Percentiles rank a stretch among this genome's conserved stretches.
Evolutionary conservation across 768 basidiomycete species (phyloP).

Genomic region (Boletellus ananas): DNA sequence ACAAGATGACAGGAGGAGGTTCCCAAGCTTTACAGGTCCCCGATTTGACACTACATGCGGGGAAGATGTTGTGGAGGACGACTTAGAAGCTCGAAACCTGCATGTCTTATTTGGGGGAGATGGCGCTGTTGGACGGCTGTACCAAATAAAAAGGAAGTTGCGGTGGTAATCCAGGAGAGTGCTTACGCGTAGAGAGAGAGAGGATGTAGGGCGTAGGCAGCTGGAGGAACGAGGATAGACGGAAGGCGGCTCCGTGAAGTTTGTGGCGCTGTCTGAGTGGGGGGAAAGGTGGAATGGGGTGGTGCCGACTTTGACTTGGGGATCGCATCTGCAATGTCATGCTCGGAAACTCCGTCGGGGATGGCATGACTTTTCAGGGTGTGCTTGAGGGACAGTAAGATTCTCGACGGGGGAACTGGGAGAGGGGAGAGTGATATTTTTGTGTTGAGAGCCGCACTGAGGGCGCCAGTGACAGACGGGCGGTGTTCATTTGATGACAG

Average conservation of each 20-base stretch:
- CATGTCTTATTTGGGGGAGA: slow-evolving; percentile 13
- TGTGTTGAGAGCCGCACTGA: slow-evolving; percentile 22
- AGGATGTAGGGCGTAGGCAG: slow-evolving; percentile 16
- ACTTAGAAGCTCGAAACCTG: slow-evolving; percentile 10
- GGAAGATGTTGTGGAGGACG: slow-evolving; percentile 5
- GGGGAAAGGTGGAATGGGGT: background rate
- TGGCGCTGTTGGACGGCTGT: slow-evolving; percentile 19
- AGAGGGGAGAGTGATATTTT: slow-evolving; percentile 16
- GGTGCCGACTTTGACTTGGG: slow-evolving; percentile 3
- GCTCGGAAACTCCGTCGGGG: background rate
- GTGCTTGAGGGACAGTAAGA: slow-evolving; percentile 22
- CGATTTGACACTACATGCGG: slow-evolving; percentile 6
- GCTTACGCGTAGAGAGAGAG: slow-evolving; percentile 15
- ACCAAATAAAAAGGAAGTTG: background rate
- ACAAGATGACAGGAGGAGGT: slow-evolving; percentile 85
- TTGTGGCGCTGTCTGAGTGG: slow-evolving; percentile 2
- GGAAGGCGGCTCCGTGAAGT: slow-evolving; percentile 4
- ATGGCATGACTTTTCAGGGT: slow-evolving; percentile 6
- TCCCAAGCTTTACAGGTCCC: slow-evolving; percentile 55
- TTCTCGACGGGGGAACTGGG: slow-evolving; percentile 15
- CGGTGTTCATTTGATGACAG: slow-evolving; percentile 7
- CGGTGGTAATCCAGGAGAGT: background rate
- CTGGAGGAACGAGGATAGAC: slow-evolving; percentile 9
- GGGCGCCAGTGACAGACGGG: slow-evolving; percentile 19
- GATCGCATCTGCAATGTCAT: background rate